Evolutionary conservation across 129 eudicot genomes (phyloP).

Genomic region (Chrysanthemum lavandulifolium): DNA sequence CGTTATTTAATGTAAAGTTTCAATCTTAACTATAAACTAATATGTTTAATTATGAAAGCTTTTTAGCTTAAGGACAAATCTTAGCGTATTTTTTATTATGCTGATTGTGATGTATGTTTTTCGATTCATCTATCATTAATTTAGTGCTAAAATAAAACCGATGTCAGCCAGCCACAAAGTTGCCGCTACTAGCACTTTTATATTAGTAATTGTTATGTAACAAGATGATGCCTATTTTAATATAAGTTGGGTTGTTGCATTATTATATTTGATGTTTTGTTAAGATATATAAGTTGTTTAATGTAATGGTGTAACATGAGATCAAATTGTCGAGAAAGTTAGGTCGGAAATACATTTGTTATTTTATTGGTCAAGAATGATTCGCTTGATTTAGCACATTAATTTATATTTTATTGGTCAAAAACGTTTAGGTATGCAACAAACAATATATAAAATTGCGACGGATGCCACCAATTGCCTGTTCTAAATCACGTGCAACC

Average conservation of each 20-base stretch:
- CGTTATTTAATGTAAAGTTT: conserved; percentile 1
- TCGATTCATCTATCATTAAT: neutral
- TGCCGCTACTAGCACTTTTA: neutral
- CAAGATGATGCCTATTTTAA: no score
- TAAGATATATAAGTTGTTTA: no score
- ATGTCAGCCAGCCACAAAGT: conserved; percentile 21
- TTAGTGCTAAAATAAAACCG: neutral
- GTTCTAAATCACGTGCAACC: neutral
- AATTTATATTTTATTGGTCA: no score
- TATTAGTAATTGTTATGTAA: neutral
- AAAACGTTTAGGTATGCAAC: no score
- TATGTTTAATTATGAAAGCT: neutral
- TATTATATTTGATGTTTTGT: no score
- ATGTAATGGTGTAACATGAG: no score
- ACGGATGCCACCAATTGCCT: neutral
- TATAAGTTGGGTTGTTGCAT: no score
- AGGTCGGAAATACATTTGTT: no score
- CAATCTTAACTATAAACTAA: neutral
- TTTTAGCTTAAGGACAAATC: conserved; percentile 5
- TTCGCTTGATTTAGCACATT: no score
- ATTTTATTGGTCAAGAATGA: no score
- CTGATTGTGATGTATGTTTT: neutral
- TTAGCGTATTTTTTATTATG: neutral
- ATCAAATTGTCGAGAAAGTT: no score
- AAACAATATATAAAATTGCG: no score